A percentile compares a stretch with the other conserved stretches of the same genome.
phyloP scores from a whole-genome alignment of 345 rosid genomes.

The Eucalyptus victrix region DNA sequence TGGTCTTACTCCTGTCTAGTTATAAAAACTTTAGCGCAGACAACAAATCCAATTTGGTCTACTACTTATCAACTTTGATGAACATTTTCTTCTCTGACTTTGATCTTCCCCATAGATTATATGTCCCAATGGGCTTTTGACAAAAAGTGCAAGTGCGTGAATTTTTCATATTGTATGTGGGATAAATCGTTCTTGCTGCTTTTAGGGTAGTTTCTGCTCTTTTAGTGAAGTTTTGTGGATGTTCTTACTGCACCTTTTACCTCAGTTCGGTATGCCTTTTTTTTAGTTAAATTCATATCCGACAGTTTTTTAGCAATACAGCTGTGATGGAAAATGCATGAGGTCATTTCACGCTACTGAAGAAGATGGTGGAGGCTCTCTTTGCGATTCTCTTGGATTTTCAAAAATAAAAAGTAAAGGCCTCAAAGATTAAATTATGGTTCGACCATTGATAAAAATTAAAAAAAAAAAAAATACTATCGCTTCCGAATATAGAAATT shows the following conservation, averaged over 20 bases:
- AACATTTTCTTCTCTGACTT: background rate
- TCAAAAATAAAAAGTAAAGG: too few species aligned
- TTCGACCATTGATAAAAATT: too few species aligned
- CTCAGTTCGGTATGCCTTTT: background rate
- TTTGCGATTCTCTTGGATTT: constrained; percentile 48
- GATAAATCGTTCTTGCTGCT: background rate
- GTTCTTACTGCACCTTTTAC: background rate
- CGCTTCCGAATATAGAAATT: too few species aligned
- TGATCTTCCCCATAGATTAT: background rate
- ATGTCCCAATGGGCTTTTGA: background rate
- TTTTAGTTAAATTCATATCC: background rate
- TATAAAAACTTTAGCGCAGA: background rate
- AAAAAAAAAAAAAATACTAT: too few species aligned
- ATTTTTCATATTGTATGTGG: background rate
- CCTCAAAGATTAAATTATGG: background rate
- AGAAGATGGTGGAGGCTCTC: constrained; percentile 45
- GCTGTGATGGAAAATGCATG: constrained; percentile 83
- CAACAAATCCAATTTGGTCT: background rate
- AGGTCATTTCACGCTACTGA: constrained; percentile 76
- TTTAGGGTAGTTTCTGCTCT: background rate
- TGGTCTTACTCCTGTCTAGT: background rate
- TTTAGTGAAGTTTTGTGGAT: background rate
- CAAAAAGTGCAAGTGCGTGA: background rate
- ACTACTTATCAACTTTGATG: background rate
- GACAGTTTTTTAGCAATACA: background rate